A percentile compares a stretch with the other conserved stretches of the same genome.
Conservation (phyloP, 2,329 filamentous ascomycete species). For the Cytospora schulzeri region DNA sequence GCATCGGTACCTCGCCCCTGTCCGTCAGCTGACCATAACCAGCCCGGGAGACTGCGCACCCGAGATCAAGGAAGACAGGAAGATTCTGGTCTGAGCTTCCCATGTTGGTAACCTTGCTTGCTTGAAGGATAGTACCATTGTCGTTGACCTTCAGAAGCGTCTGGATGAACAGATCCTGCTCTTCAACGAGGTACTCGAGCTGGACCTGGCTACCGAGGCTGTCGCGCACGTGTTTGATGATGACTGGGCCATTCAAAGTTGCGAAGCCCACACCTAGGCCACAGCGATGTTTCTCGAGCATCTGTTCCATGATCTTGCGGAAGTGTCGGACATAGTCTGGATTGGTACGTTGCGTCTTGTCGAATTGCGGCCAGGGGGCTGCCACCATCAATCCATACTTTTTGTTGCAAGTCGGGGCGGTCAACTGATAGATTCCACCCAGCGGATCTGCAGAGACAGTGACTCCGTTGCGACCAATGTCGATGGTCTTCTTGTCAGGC, state of each 20-base stretch:
- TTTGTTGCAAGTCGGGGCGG: background rate
- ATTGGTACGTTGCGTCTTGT: conserved; percentile 22
- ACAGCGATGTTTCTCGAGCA: background rate
- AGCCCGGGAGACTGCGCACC: conserved; percentile 29
- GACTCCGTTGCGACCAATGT: conserved; percentile 26
- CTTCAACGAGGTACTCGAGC: conserved; percentile 9
- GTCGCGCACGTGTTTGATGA: conserved; percentile 13
- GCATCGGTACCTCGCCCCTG: conserved; percentile 28
- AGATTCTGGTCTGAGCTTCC: background rate
- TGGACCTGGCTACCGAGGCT: conserved; percentile 20
- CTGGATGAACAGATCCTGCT: background rate
- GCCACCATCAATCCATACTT: conserved; percentile 30
- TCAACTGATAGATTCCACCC: conserved; percentile 26
- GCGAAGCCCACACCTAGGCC: conserved; percentile 17
- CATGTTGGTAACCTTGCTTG: conserved; percentile 25
- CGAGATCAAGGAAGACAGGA: conserved; percentile 17
- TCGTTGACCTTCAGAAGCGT: conserved; percentile 11
- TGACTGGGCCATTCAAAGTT: background rate
- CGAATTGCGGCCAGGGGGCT: conserved; percentile 30
- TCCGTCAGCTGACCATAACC: conserved; percentile 32
- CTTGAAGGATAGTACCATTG: conserved; percentile 25
- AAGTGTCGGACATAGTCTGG: conserved; percentile 28
- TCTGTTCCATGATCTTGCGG: conserved; percentile 26
- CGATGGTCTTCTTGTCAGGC: conserved; percentile 27
- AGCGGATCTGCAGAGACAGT: conserved; percentile 26